Base-by-base conservation (phyloP, 345 rosid species). In the Crucihimalaya himalaica region DNA sequence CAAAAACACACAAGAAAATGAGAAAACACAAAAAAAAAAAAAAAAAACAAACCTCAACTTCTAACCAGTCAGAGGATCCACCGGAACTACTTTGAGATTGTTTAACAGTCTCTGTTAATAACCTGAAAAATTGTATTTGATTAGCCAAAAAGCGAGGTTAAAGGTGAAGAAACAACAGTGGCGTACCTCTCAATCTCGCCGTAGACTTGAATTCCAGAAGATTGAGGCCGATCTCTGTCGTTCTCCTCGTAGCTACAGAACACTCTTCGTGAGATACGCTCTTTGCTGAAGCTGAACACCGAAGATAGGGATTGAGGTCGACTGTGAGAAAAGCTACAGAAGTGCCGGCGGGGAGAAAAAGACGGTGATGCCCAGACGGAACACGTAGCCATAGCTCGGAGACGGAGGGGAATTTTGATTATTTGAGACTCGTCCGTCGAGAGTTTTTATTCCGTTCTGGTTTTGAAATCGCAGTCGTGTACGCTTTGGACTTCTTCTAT, bases 131-230 rank as follows among this genome's bases (percentile, higher is more conserved):
- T 32, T 10, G 42, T 3, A 9, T 52, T 51, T 5, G 72, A 71
- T 9, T 54, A n/a, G 45, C 43, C 58, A 18, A 20, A 18, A 20
- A 42, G 27, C 28, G 58, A 68, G 16, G 0, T 15, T 2, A 5
- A 34, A 4, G 16, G 21, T 15, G 35, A 32, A 32, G 34, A 14
- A 53, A 13, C 32, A 11, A 21, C n/a, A 31, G 43, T 59, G 48
- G 64, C 40, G 14, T 66, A 86, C 98, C 97, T 92, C 81, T 95
- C 97, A 77, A 95, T 90, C 80, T 95, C 91, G 66, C 90, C 80
- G 68, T 95, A 95, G 34, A 87, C 78, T 68, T 86, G 91, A 70
- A 92, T 79, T 46, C 89, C 87, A 5, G 90, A 46, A 66, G 97
- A 70, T 71, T 75, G 83, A 43, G 85, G 73, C 63, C 80, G 89